phyloP scores from a whole-genome alignment of 495 filamentous ascomycete genomes.

The Neurospora tetraspora region DNA sequence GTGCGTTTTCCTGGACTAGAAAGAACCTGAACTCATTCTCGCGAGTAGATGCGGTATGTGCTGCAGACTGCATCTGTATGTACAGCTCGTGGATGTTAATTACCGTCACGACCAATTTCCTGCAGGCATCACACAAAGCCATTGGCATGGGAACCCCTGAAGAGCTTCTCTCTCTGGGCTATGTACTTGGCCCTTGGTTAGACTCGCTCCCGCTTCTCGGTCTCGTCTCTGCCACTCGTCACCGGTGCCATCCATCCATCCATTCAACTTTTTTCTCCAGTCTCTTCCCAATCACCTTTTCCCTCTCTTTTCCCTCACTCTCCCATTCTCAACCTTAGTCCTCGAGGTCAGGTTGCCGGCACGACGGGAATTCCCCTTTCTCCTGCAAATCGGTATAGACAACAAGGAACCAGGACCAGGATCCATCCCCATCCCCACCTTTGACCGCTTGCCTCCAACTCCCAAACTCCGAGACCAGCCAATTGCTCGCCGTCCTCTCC shows the following conservation, averaged over 20 bases:
- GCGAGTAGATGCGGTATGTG: neutral
- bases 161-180: neutral
- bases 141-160: neutral
- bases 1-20: too few species aligned
- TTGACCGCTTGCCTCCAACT: neutral
- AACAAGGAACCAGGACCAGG: neutral
- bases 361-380: neutral
- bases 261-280: neutral
- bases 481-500: neutral
- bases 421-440: neutral
- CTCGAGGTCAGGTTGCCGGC: neutral
- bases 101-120: neutral
- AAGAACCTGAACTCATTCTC: too few species aligned
- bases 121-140: neutral
- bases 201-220: neutral
- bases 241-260: neutral
- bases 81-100: neutral
- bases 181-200: neutral
- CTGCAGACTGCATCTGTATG: neutral
- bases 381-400: neutral
- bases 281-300: conserved; percentile 3
- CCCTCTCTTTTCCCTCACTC: conserved; percentile 3
- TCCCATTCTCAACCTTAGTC: neutral
- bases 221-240: neutral
- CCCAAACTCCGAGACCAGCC: neutral